Evolutionary conservation across 305 asterid species (phyloP).

Genomic region (Fraxinus sp.): DNA sequence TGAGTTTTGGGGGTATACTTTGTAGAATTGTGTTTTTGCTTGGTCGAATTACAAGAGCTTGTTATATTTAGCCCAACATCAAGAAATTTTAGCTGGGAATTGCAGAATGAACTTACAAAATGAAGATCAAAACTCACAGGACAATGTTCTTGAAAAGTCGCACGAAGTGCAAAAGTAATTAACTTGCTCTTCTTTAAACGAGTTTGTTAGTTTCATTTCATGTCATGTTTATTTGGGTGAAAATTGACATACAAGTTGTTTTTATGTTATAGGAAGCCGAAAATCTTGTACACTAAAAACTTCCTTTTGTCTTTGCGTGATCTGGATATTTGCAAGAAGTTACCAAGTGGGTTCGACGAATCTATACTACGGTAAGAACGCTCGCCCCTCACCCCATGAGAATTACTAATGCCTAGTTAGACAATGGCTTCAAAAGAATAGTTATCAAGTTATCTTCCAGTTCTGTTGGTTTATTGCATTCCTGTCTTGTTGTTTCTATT

Average conservation of each 20-base stretch:
- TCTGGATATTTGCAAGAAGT: conserved; percentile 75
- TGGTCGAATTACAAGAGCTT: conserved; percentile 5
- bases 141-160: conserved; percentile 16
- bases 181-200: background rate
- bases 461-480: conserved; percentile 8
- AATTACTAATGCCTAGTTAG: conserved; percentile 1
- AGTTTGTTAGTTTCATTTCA: background rate
- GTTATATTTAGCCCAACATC: background rate
- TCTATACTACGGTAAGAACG: conserved; percentile 54
- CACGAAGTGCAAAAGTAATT: conserved; percentile 29
- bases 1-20: background rate
- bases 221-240: conserved; percentile 5
- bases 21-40: background rate
- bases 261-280: conserved; percentile 60
- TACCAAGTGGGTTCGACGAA: conserved; percentile 62
- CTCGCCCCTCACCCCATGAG: background rate
- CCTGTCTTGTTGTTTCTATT: conserved; percentile 11
- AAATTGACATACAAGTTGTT: conserved; percentile 21
- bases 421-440: conserved; percentile 2
- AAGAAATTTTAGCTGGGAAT: conserved; percentile 1
- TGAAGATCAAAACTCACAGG: conserved; percentile 32
- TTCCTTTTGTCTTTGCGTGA: conserved; percentile 63
- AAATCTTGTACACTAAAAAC: conserved; percentile 58
- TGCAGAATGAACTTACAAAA: conserved; percentile 43
- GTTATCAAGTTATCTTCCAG: background rate